A percentile compares a stretch with the other conserved stretches of the same genome.
Conservation (phyloP, 169 alveolate genomes). For the Plasmodium coatneyi region DNA sequence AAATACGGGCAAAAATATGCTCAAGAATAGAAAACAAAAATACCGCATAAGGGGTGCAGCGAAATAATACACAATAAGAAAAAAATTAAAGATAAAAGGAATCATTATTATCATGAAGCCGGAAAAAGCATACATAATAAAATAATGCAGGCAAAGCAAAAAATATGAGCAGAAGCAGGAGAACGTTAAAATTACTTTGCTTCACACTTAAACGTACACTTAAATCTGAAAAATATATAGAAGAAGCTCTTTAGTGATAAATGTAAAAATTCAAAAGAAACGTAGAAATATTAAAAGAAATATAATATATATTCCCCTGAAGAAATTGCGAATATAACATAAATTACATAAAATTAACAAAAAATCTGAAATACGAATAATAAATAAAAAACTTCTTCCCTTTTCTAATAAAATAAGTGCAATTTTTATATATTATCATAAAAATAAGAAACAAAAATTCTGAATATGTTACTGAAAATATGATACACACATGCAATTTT, state of each 20-base stretch:
- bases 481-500: neutral
- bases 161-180: neutral
- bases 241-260: neutral
- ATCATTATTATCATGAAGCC: neutral
- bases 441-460: neutral
- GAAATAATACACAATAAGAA: neutral
- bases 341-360: neutral
- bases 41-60: neutral
- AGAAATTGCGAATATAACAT: neutral
- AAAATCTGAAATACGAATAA: neutral
- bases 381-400: neutral
- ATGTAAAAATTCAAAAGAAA: neutral
- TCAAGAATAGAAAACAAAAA: neutral
- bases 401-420: neutral
- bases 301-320: neutral
- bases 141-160: neutral
- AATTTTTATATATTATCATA: neutral
- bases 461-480: neutral
- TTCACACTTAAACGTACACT: neutral
- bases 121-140: neutral
- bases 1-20: neutral
- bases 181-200: neutral
- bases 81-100: neutral
- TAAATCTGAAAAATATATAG: neutral
- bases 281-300: neutral